A percentile compares a stretch with the other conserved stretches of the same genome.
Conservation (phyloP, 768 basidiomycete species). For the Candolleomyces eurysporus region DNA sequence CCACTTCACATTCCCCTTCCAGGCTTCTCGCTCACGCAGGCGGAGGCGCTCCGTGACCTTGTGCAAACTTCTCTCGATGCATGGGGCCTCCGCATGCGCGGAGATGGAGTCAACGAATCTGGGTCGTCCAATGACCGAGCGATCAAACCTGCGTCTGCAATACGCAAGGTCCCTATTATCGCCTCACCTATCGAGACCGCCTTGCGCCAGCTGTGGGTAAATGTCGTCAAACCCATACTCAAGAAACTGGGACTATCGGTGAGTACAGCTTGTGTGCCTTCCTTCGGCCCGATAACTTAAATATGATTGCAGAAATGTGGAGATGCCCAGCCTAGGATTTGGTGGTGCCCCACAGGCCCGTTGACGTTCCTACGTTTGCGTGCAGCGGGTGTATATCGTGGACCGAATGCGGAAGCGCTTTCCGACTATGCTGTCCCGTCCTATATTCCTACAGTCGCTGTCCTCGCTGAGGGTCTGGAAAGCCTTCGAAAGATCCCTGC, state of each 20-base stretch:
- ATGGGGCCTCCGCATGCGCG: neutral
- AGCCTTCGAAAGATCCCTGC: constrained; percentile 5
- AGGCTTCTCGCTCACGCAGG: neutral
- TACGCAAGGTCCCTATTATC: neutral
- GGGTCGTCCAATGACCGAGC: neutral
- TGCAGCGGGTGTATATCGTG: constrained; percentile 3
- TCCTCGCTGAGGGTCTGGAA: neutral
- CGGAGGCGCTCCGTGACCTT: neutral
- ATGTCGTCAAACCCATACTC: neutral
- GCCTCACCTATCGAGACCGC: neutral
- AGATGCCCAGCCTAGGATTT: neutral
- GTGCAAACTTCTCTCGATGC: neutral
- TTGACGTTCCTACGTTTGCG: neutral
- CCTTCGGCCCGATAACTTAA: constrained; percentile 1
- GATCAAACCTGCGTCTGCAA: too few species aligned
- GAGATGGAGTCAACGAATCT: neutral
- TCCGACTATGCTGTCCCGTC: constrained; percentile 8
- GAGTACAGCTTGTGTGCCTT: neutral
- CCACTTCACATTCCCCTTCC: constrained; percentile 4
- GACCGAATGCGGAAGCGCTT: neutral
- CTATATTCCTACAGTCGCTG: constrained; percentile 10
- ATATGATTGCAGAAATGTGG: neutral
- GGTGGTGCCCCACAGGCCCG: constrained; percentile 7
- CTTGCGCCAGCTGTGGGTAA: neutral
- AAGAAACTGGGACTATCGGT: neutral